Evolutionary conservation across 2,329 filamentous ascomycete genomes (phyloP).

Genomic region (Alternaria novae-zelandiae): DNA sequence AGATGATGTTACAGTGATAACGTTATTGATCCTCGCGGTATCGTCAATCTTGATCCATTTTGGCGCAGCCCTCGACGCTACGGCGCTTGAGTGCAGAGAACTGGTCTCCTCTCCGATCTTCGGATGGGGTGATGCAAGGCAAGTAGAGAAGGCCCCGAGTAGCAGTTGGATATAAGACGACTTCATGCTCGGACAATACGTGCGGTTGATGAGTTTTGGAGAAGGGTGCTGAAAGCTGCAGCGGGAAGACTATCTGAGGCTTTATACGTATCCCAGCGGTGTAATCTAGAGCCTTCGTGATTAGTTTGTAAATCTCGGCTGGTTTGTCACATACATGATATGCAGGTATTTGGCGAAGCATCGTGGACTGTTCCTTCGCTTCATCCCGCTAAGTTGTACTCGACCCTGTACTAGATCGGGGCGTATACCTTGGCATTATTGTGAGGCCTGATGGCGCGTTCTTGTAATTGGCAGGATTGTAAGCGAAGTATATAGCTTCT

Average conservation of each 20-base stretch:
- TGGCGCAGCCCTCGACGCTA: neutral
- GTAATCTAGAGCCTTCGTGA: neutral
- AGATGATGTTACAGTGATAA: neutral
- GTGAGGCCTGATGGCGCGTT: neutral
- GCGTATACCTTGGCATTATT: neutral
- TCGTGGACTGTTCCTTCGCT: neutral
- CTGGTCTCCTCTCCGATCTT: neutral
- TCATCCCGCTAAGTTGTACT: neutral
- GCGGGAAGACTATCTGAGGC: neutral
- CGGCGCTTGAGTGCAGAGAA: neutral
- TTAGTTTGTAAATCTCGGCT: neutral
- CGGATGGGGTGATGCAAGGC: neutral
- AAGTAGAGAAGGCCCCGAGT: neutral
- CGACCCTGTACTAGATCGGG: neutral
- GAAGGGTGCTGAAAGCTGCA: neutral
- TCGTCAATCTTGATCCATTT: neutral
- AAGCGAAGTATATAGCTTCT: neutral
- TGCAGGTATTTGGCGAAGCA: neutral
- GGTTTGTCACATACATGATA: neutral
- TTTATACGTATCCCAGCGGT: neutral
- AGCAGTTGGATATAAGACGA: neutral
- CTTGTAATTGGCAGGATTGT: neutral
- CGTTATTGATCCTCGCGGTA: neutral
- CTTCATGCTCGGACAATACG: neutral
- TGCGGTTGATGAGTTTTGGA: neutral